Evolutionary conservation across 441 rosid genomes (phyloP).

Genomic region (Dalechampia spathulata): DNA sequence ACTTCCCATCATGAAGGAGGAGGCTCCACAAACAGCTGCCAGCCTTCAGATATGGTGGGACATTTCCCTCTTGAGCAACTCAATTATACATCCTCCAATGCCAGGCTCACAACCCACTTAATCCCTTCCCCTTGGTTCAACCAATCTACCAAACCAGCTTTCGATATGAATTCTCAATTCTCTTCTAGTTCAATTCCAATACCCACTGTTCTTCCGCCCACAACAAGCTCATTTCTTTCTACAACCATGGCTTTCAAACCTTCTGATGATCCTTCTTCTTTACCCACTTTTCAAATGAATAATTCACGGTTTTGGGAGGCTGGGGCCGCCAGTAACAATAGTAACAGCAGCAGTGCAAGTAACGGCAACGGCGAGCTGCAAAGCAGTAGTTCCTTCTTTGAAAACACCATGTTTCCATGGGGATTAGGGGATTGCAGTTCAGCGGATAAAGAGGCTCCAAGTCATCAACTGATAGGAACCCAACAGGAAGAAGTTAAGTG

Average conservation of each 20-base stretch:
- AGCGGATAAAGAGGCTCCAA: slow-evolving; percentile 36
- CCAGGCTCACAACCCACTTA: slow-evolving; percentile 25
- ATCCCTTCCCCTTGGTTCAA: slow-evolving; percentile 33
- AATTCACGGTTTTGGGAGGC: slow-evolving; percentile 41
- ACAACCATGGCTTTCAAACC: slow-evolving; percentile 30
- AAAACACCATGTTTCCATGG: slow-evolving; percentile 41
- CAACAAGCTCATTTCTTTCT: slow-evolving; percentile 29
- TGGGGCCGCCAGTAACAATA: slow-evolving; percentile 20
- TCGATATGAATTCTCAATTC: slow-evolving; percentile 36
- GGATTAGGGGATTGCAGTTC: slow-evolving; percentile 43
- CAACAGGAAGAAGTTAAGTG: slow-evolving; percentile 41
- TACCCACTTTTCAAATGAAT: slow-evolving; percentile 21
- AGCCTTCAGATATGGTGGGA: slow-evolving; percentile 30
- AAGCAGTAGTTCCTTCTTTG: slow-evolving; percentile 37
- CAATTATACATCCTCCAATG: slow-evolving; percentile 37
- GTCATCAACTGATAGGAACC: slow-evolving; percentile 23
- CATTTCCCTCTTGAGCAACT: slow-evolving; percentile 39
- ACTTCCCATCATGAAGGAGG: slow-evolving; percentile 19
- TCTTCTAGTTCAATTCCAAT: slow-evolving; percentile 23
- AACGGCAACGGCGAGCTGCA: slow-evolving; percentile 32
- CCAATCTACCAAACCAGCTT: slow-evolving; percentile 25
- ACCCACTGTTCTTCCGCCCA: slow-evolving; percentile 30
- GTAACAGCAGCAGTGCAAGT: slow-evolving; percentile 29
- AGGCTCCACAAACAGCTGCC: slow-evolving; percentile 21
- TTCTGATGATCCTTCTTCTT: slow-evolving; percentile 22